Base-by-base conservation (phyloP, 352 stramenopile genomes). In the Phytophthora pisi region DNA sequence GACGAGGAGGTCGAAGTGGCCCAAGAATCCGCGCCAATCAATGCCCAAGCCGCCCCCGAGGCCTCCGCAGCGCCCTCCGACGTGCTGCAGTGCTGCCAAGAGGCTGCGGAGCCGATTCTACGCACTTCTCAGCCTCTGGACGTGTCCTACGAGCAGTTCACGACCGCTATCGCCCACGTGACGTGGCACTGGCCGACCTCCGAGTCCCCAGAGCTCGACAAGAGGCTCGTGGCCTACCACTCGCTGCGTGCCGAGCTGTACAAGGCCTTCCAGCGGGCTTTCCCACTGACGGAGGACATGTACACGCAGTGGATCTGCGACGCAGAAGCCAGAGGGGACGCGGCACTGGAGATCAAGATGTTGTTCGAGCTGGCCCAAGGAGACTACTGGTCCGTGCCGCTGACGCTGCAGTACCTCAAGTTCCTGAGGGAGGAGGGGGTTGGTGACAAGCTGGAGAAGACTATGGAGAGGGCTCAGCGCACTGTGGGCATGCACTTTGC, bases 311-410 rank as follows among this genome's bases (percentile, higher is more conserved):
- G 76, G 78, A 75, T 89, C 16, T 58, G 46, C 36, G 79, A 88
- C 46, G 56, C 65, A 1, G 26, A n/a, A 16, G 59, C 56, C 16
- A 45, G 16, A 53, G 62, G 51, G n/a, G 47, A 49, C 38, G 24
- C 38, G 2, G 2, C 16, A 3, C 56, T 74, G 0, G 46, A 65
- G 0, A 30, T 74, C 5, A 54, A 77, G 62, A 50, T 38, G 15
- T 60, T 93, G 5, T 88, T 79, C 20, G 72, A 84, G 46, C 57
- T 80, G 4, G 65, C 84, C 6, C 46, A 51, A 20, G 13, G 28
- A 7, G 84, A 91, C 53, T 93, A 93, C 57, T 82, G 73, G 77
- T 88, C 79, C 0, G 79, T 90, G 10, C 51, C 78, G 20, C 43
- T 91, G 9, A 64, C 75, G 16, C 31, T 88, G 31, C 55, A 82